Conservation (phyloP, 108 stramenopile species). For the Cyclotella choctawhatcheeana region DNA sequence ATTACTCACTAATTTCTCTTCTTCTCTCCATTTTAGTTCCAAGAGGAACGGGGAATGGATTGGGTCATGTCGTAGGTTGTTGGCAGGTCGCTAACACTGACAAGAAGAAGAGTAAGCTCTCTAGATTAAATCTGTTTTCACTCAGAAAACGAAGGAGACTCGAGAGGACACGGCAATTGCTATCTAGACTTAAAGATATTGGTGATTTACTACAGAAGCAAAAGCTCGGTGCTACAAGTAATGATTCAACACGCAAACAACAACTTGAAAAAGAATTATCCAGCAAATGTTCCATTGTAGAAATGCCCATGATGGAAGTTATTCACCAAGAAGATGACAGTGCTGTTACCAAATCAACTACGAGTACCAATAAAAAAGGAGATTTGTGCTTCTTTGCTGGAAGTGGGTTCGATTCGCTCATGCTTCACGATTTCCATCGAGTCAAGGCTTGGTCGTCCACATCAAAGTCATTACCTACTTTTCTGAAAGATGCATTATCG, state of each 20-base stretch:
- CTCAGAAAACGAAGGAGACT: slow-evolving; percentile 12
- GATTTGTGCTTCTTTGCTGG: slow-evolving; percentile 84
- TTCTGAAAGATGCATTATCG: slow-evolving; percentile 46
- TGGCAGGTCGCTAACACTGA: not conserved
- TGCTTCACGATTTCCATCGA: slow-evolving; percentile 72
- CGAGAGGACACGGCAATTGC: slow-evolving; percentile 13
- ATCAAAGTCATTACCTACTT: slow-evolving; percentile 12
- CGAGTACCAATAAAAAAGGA: slow-evolving; percentile 24
- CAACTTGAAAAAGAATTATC: not conserved
- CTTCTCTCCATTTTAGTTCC: too few relatives aligned
- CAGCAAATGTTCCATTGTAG: slow-evolving; percentile 50
- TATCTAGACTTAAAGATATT: slow-evolving; percentile 36
- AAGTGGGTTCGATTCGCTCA: slow-evolving; percentile 69
- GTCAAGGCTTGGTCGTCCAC: slow-evolving; percentile 58
- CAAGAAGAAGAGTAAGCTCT: slow-evolving; percentile 3
- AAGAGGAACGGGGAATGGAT: slow-evolving; percentile 75
- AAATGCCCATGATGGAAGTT: slow-evolving; percentile 70
- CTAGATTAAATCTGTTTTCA: slow-evolving; percentile 15
- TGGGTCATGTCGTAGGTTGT: slow-evolving; percentile 70
- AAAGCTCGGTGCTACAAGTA: not conserved
- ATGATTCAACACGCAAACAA: slow-evolving; percentile 3
- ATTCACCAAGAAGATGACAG: slow-evolving; percentile 13
- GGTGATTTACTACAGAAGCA: slow-evolving; percentile 27
- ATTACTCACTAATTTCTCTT: too few relatives aligned
- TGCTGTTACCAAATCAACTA: not conserved